Evolutionary conservation across 2,329 filamentous ascomycete species (phyloP), one percentile per base, ranked within the genome.

Genomic region (Talaromyces funiculosus): DNA sequence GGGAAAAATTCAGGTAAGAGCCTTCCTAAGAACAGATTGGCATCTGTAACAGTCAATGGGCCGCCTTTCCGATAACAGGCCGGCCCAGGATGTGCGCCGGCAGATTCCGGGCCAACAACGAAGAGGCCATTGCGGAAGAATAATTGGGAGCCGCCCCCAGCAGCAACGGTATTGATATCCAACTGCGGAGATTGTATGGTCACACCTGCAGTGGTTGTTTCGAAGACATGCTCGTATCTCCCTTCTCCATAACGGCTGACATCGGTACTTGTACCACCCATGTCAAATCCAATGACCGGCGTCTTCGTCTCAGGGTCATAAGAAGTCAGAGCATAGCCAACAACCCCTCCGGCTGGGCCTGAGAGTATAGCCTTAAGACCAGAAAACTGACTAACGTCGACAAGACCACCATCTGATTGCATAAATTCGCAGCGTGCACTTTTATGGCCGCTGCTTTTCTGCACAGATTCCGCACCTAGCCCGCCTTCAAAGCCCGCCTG

Each of bases 11-110:
- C 90, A 0, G 92, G 92, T 1, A 96, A 76, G 3, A 97, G 79
- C 24, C 93, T 85, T 0, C 92, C 92, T 0, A 97, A 84, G 71
- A 91, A 92, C 5, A 96, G 74, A 67, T 97, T 97, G 5, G 92
- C 92, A 69, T 97, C 92, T 0, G 93, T 97, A 8, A 97, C 92
- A 0, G 92, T 94, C 14, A 93, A 81, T 3, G 92, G 92, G 0
- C 92, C 92, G 0, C 90, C 92, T 74, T 97, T 97, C 14, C 92
- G 85, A 73, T 97, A 97, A 68, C 92, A 96, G 1, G 91, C 91
- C 12, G 92, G 92, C 0, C 92, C 92, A 0, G 92, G 92, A 70
- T 96, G 92, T 2, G 92, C 92, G 37, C 91, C 89, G 0, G 92
- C 92, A 3, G 90, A 96, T 71, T 97, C 92, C 0, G 92, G 92